phyloP scores from a whole-genome alignment of 1,139 yeast species.

The Yarrowia galli region DNA sequence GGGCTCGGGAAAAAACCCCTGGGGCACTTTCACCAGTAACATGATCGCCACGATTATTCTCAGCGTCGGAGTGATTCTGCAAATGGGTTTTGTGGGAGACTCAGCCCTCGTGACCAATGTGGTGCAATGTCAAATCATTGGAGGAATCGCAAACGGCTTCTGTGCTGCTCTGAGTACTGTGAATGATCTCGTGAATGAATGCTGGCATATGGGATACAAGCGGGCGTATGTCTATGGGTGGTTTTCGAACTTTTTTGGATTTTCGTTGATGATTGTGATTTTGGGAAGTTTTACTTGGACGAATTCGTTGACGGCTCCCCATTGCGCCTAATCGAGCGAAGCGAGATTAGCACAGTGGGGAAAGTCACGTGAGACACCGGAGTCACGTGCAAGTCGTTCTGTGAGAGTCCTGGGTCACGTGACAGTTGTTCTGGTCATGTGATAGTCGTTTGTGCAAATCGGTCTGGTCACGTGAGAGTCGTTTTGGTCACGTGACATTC shows the following conservation, averaged over 20 bases:
- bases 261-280: conserved; percentile 53
- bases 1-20: conserved; percentile 10
- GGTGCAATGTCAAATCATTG: conserved; percentile 60
- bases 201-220: conserved; percentile 53
- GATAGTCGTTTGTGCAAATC: too few species aligned
- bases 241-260: conserved; percentile 52
- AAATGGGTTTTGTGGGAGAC: conserved; percentile 13
- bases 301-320: conserved; percentile 3
- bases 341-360: too few species aligned
- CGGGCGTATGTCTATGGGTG: conserved; percentile 54
- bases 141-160: conserved; percentile 71
- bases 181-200: conserved; percentile 76
- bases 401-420: too few species aligned
- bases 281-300: conserved; percentile 61
- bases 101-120: conserved; percentile 49
- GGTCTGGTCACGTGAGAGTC: too few species aligned
- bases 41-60: conserved; percentile 63
- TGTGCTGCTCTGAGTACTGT: conserved; percentile 82
- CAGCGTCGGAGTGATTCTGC: conserved; percentile 61
- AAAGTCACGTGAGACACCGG: too few species aligned
- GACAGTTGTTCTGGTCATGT: too few species aligned
- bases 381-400: too few species aligned
- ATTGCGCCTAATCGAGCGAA: neutral
- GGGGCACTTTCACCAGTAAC: conserved; percentile 80
- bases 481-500: too few species aligned